Base-by-base conservation (phyloP, 2,329 filamentous ascomycete species). In the Hortaea werneckii region DNA sequence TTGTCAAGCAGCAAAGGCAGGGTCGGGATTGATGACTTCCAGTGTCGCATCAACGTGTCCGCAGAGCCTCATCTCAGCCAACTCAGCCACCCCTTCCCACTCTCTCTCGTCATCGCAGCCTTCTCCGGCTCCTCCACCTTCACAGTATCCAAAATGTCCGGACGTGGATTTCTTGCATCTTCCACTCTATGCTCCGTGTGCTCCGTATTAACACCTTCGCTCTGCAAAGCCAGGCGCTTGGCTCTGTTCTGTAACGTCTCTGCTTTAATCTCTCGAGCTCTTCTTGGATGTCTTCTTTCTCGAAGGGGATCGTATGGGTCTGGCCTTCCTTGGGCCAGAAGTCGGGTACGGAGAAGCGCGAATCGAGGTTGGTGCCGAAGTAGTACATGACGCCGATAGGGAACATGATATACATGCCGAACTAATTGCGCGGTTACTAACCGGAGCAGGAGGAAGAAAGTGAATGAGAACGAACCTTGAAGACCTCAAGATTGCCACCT, bases 341-440 rank as follows among this genome's bases (percentile, higher is more conserved):
- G 47, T 84, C 85, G 20, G 85, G 82, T 1, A 96, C 87, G 41
- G 78, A 72, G 74, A 98, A 98, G 53, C 87, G 83, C 55, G 83
- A 78, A 69, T 98, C 92, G 63, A 98, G 86, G 68, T 98, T 98
- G 46, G 89, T 95, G 64, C 92, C 92, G 68, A 96, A 98, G 74
- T 98, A 98, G 76, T 94, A 96, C 92, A 98, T 98, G 75, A 92
- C 89, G 58, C 87, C 88, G 61, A 98, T 96, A 12, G 92, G 92
- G 70, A 98, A 98, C 77, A 95, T 83, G 72, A 98, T 83, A 73
- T 98, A 98, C 78, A 94, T 86, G 72, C 90, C 89, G 67, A 98
- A 98, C 90, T 95, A 43, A 26, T 10, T 44, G 13, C 10, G 37
- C 11, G 13, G 29, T 48, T 12, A 45, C 28, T 37, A 13, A 12